Evolutionary conservation across 2,329 filamentous ascomycete genomes (phyloP), one percentile per base, ranked within the genome.

Genomic region (Talaromyces sp.): DNA sequence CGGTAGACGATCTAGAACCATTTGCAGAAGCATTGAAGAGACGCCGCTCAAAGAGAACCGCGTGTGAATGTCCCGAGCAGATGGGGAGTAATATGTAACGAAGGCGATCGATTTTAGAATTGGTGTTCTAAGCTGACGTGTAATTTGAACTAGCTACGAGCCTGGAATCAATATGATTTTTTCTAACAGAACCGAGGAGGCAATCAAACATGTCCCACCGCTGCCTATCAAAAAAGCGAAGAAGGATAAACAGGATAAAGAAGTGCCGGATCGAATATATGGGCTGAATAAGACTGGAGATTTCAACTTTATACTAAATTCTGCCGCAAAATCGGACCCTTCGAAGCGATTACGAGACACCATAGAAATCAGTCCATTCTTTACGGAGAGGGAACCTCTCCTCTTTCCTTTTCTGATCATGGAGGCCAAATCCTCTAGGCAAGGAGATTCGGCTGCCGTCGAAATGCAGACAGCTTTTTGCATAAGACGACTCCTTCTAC

Each of bases 391-490:
- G 31, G 59, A 69, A 41, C 66, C 66, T 5, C 31, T 69, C 15
- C 66, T 68, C 7, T 68, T 61, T 33, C 67, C 67, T n/a, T 69
- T 69, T 45, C 50, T 69, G 3, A 43, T 69, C 7, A 59, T 69
- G 19, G 66, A 69, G 33, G 67, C 67, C 57, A 69, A 69, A 52
- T 52, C 67, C 10, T 52, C 61, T 10, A 64, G 64, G 15, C 43
- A 58, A 22, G 54, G 41, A 25, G 56, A 63, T 22, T 41, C 61
- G 33, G 33, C 59, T 5, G 47, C 35, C 15, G 61, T 68, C 19
- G 31, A 65, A 8, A 56, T 66, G 37, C 67, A 69, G 17, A 65
- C 62, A 22, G 66, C 66, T 10, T 69, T 69, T 43, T 41, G 37
- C 3, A 65, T 69, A 17, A 58, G 54, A n/a, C 47, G 50, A 0